Evolutionary conservation across 2,329 filamentous ascomycete species (phyloP), one percentile per base, ranked within the genome.

Genomic region (Albophoma yamanashiensis): DNA sequence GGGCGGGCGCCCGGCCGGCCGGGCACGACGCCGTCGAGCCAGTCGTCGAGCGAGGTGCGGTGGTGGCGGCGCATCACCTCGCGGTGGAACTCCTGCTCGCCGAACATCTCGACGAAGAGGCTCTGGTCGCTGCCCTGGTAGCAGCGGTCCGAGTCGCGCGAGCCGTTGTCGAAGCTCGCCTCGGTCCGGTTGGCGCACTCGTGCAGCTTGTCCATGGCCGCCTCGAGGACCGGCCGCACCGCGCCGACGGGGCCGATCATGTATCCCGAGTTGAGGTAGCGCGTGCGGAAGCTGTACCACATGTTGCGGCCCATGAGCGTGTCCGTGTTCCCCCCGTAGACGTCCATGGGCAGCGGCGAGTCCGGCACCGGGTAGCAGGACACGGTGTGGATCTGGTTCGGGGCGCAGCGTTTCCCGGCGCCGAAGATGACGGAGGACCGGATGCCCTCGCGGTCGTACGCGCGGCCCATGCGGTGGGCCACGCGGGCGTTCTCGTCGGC

Each of bases 1-100:
- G 67, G 67, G 17, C 58, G 61, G 9, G 67, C 56, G 17, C 67
- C 68, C 2, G 65, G 47, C n/a, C 67, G 64, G 25, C 58, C 57
- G 2, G 65, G 58, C 17, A 67, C 58, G 14, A 70, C 1, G 5
- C 50, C 50, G 59, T 70, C 67, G 12, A 69, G 47, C 40, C 62
- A 58, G 22, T 61, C 57, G 57, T 68, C 67, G 11, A 63, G 42
- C 1, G 53, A 34, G 14, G 57, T 62, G 43, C 67, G 65, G 57
- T 69, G 64, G 15, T 65, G 64, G 6, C 68, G 67, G 17, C 69
- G 66, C 65, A 70, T 68, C 45, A 66, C 64, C 40, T 70, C 68
- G 45, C 69, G 67, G 42, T 69, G 67, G 58, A 65, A 67, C 61
- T 70, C 69, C 38, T 70, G 69, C 62, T 69, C 65, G 34, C 68